A percentile compares a stretch with the other conserved stretches of the same genome.
Conservation (phyloP, 176 grass and related monocot genomes). For the Pharus latifolius region DNA sequence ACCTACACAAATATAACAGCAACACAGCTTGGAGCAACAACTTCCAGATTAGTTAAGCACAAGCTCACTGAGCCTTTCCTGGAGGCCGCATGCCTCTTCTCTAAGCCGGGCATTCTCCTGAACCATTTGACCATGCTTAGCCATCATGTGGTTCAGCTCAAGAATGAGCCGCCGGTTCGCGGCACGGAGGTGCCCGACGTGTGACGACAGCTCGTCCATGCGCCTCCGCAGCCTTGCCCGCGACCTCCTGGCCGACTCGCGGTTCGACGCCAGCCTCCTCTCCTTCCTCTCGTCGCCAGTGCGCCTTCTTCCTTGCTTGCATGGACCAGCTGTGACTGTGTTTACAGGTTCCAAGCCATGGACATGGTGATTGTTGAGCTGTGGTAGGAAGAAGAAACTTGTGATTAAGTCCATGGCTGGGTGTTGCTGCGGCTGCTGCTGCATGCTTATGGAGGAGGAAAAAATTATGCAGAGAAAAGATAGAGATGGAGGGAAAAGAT, state of each 20-base stretch:
- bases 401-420: too few relatives aligned
- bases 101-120: slow-evolving; percentile 22
- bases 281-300: slow-evolving; percentile 15
- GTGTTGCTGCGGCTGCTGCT: too few relatives aligned
- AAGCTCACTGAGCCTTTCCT: slow-evolving; percentile 25
- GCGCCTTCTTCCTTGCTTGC: neutral
- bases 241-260: slow-evolving; percentile 44
- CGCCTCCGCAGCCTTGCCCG: slow-evolving; percentile 24
- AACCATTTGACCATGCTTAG: neutral
- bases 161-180: slow-evolving; percentile 30
- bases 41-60: too few relatives aligned
- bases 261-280: slow-evolving; percentile 46
- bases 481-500: neutral
- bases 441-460: too few relatives aligned
- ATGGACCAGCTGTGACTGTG: too few relatives aligned
- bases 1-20: too few relatives aligned
- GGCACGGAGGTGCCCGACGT: slow-evolving; percentile 12
- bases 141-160: slow-evolving; percentile 32
- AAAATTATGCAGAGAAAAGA: too few relatives aligned
- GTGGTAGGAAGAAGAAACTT: too few relatives aligned
- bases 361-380: too few relatives aligned
- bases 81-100: neutral
- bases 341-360: too few relatives aligned
- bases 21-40: too few relatives aligned
- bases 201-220: slow-evolving; percentile 31